These are phyloP conservation scores for Monosporascus cannonballus DNA, from an alignment of 2,329 filamentous ascomycete species.

Conservation along the genomic window DNA sequence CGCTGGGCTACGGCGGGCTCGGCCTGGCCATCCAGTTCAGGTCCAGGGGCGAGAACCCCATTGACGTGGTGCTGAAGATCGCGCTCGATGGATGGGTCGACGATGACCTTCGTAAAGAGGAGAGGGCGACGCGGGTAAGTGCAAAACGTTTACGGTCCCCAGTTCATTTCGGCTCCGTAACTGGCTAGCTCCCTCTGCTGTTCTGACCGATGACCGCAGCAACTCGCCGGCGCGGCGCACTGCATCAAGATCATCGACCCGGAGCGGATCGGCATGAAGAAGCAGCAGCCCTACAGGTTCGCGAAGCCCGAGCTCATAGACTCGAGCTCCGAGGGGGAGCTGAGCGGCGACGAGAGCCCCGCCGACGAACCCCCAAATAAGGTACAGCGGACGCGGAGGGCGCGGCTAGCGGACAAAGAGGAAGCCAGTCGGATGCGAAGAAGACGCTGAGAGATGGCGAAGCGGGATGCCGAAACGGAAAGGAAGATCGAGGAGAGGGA, in stretches of 20 bases:
- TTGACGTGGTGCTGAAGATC: slow-evolving; percentile 7
- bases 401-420: no score
- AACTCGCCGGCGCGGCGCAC: slow-evolving; percentile 13
- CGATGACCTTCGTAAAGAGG: slow-evolving; percentile 1
- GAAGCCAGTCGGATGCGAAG: no score
- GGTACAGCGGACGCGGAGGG: no score
- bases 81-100: background rate
- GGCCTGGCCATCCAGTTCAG: slow-evolving; percentile 6
- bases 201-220: background rate
- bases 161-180: background rate
- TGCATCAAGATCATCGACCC: slow-evolving; percentile 9
- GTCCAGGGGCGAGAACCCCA: background rate
- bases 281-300: slow-evolving; percentile 1
- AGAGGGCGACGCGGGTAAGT: slow-evolving; percentile 2
- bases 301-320: background rate
- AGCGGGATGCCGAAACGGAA: no score
- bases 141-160: no score
- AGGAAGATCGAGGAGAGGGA: no score
- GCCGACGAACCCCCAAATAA: background rate
- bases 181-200: background rate
- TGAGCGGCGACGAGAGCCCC: slow-evolving; percentile 11
- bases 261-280: background rate
- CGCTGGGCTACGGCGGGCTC: slow-evolving; percentile 7
- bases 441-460: no score
- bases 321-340: slow-evolving; percentile 4